phyloP scores from a whole-genome alignment of 2,329 filamentous ascomycete genomes.

The Apiospora marii region DNA sequence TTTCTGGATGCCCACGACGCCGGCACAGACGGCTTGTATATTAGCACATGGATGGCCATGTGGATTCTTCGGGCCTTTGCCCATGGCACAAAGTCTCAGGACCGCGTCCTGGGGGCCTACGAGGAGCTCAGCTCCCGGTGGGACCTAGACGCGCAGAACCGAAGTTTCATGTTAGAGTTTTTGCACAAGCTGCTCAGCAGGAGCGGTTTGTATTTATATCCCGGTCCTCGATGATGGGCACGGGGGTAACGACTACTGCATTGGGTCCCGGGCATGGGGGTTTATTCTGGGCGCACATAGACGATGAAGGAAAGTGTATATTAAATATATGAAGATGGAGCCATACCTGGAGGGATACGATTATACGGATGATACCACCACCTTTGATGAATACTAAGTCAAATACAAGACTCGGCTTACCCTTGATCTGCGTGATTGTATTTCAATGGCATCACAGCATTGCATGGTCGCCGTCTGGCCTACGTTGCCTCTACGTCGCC shows the following conservation, averaged over 20 bases:
- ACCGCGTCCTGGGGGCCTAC: conserved; percentile 63
- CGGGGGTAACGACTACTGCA: neutral
- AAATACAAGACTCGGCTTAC: neutral
- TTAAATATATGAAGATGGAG: conserved; percentile 9
- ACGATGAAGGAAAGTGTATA: conserved; percentile 2
- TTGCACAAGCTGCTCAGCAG: conserved; percentile 51
- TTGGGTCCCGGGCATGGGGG: conserved; percentile 27
- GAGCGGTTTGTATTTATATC: conserved; percentile 33
- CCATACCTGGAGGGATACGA: neutral
- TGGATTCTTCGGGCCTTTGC: conserved; percentile 71
- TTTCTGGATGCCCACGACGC: conserved; percentile 65
- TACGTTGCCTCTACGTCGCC: too few relatives aligned
- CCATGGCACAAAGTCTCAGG: conserved; percentile 58
- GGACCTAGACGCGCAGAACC: conserved; percentile 50
- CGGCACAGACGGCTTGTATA: conserved; percentile 53
- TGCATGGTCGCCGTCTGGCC: neutral
- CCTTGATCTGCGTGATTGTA: neutral
- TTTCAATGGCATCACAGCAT: neutral
- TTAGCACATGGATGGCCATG: conserved; percentile 68
- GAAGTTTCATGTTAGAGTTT: conserved; percentile 56
- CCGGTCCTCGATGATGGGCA: neutral
- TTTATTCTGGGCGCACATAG: conserved; percentile 21
- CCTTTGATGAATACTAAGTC: conserved; percentile 9
- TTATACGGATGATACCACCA: conserved; percentile 13
- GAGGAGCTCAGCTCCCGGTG: conserved; percentile 57